These are phyloP conservation scores for Lichtheimia ornata DNA, from an alignment of 371 early-diverging fungal genomes.

Conservation along the genomic window DNA sequence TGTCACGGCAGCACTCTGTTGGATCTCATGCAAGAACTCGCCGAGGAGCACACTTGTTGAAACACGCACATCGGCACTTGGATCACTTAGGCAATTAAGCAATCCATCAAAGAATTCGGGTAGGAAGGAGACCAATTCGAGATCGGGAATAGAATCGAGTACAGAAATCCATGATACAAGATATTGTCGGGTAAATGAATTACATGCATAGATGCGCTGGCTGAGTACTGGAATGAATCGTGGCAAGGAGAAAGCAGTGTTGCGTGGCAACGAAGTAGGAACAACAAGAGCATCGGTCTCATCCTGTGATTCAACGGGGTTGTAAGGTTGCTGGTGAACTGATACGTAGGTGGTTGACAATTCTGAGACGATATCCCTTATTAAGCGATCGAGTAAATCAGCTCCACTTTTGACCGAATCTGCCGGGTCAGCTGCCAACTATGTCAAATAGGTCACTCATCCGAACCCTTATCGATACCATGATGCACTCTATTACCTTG, in stretches of 20 bases:
- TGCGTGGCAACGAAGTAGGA: constrained; percentile 29
- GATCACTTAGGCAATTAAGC: constrained; percentile 81
- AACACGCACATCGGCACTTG: constrained; percentile 80
- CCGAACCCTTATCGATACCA: neutral
- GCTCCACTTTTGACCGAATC: constrained; percentile 86
- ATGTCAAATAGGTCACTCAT: neutral
- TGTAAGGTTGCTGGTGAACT: constrained; percentile 31
- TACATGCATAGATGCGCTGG: constrained; percentile 83
- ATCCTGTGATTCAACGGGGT: constrained; percentile 26
- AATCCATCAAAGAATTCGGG: constrained; percentile 90
- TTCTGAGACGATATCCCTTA: constrained; percentile 93
- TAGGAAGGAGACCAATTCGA: constrained; percentile 83
- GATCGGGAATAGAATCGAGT: constrained; percentile 84
- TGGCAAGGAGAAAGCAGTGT: constrained; percentile 78
- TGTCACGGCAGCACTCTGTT: constrained; percentile 73
- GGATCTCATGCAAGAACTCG: constrained; percentile 80
- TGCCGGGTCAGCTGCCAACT: constrained; percentile 84
- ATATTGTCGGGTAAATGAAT: constrained; percentile 84
- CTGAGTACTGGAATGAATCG: constrained; percentile 86
- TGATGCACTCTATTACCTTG: constrained; percentile 55
- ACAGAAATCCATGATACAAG: constrained; percentile 90
- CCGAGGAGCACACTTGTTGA: constrained; percentile 66
- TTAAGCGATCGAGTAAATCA: constrained; percentile 82
- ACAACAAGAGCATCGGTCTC: constrained; percentile 14
- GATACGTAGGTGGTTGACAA: constrained; percentile 70